Percentiles rank a stretch among this genome's conserved stretches.
phyloP scores from a whole-genome alignment of 2,329 filamentous ascomycete species.

The Fusarium acutatum region DNA sequence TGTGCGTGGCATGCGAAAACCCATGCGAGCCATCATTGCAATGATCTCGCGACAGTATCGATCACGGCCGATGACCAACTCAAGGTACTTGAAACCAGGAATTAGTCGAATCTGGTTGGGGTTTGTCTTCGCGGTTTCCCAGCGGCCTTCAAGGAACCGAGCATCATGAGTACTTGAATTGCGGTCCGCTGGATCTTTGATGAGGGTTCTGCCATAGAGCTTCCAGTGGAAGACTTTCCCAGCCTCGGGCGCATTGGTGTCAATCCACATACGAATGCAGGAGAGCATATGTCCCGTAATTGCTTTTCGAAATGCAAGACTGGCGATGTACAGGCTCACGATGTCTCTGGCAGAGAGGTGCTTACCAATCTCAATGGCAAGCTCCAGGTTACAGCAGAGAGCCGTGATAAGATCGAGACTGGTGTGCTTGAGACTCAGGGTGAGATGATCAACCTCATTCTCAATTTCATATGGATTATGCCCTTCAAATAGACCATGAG shows the following conservation, averaged over 20 bases:
- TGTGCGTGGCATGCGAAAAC: slow-evolving; percentile 62
- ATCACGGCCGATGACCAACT: slow-evolving; percentile 70
- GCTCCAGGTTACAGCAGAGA: slow-evolving; percentile 56
- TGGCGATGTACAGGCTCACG: slow-evolving; percentile 71
- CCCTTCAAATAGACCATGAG: slow-evolving; percentile 43
- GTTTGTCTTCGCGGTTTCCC: slow-evolving; percentile 6
- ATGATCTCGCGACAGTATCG: slow-evolving; percentile 68
- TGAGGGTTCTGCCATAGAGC: slow-evolving; percentile 65
- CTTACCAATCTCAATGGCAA: slow-evolving; percentile 64
- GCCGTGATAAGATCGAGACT: slow-evolving; percentile 55
- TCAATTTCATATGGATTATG: slow-evolving; percentile 41
- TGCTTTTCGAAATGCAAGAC: slow-evolving; percentile 67
- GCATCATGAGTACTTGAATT: slow-evolving; percentile 42
- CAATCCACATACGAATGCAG: slow-evolving; percentile 65
- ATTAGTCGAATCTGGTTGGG: slow-evolving; percentile 55
- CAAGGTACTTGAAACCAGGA: slow-evolving; percentile 72
- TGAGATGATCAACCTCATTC: slow-evolving; percentile 20
- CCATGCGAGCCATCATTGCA: slow-evolving; percentile 65
- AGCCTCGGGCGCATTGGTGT: slow-evolving; percentile 62
- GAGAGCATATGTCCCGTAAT: slow-evolving; percentile 68
- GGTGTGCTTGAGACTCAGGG: slow-evolving; percentile 31
- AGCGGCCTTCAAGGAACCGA: slow-evolving; percentile 1
- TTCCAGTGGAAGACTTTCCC: slow-evolving; percentile 67
- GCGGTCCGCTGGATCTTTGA: slow-evolving; percentile 66
- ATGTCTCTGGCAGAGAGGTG: slow-evolving; percentile 65